These are phyloP conservation scores for Phytophthora fragariaefolia DNA, from an alignment of 352 stramenopile genomes.

Conservation along the genomic window DNA sequence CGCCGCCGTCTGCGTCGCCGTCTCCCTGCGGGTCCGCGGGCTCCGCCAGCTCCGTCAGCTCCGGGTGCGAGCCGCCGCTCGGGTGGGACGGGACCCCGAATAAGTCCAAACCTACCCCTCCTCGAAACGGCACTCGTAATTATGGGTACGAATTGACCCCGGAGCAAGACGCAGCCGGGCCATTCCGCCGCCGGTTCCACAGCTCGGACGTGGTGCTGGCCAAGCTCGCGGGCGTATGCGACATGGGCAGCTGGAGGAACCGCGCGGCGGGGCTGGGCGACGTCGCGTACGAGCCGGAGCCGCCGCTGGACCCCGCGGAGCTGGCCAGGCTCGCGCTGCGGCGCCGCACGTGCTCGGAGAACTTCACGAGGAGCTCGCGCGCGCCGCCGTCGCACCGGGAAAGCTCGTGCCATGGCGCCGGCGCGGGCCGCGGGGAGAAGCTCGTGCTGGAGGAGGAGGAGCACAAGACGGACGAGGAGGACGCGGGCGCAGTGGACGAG, in stretches of 20 bases:
- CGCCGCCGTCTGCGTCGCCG: too few relatives aligned
- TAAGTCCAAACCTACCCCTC: too few relatives aligned
- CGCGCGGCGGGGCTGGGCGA: constrained; percentile 26
- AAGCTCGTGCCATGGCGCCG: constrained; percentile 10
- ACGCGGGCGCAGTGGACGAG: constrained; percentile 15
- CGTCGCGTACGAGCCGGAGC: constrained; percentile 30
- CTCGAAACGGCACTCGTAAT: not conserved
- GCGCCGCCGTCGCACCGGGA: constrained; percentile 24
- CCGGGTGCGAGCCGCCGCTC: too few relatives aligned
- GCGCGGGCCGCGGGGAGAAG: constrained; percentile 5
- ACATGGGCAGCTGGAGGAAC: constrained; percentile 11
- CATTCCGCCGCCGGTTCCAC: constrained; percentile 57
- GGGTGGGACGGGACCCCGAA: too few relatives aligned
- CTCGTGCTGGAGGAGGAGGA: constrained; percentile 29
- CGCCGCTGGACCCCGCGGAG: constrained; percentile 29
- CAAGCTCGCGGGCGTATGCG: too few relatives aligned
- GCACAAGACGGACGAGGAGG: constrained; percentile 35
- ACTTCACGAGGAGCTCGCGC: constrained; percentile 42
- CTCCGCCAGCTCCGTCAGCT: too few relatives aligned
- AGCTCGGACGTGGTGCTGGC: too few relatives aligned
- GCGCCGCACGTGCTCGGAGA: constrained; percentile 47
- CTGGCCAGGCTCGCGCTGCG: constrained; percentile 23
- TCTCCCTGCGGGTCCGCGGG: too few relatives aligned
- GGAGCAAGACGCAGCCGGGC: constrained; percentile 21
- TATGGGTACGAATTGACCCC: not conserved